Percentiles rank a stretch among this genome's conserved stretches.
Evolutionary conservation across 352 stramenopile species (phyloP).

Genomic region (Phytophthora gonapodyides): DNA sequence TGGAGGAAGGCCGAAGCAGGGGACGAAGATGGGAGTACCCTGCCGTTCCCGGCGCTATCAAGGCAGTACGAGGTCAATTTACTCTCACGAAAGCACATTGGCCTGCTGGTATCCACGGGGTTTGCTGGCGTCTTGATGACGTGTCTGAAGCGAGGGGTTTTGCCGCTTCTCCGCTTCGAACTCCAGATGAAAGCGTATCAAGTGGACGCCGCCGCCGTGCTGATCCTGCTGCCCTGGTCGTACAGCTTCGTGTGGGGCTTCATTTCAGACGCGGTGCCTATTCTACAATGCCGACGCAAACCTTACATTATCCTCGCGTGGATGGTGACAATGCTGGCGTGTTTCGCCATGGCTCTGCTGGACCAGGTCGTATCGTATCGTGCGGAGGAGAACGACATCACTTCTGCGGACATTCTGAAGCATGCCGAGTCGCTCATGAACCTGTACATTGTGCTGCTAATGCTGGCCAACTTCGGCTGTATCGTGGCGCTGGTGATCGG

Average conservation of each 20-base stretch:
- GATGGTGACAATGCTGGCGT: constrained; percentile 38
- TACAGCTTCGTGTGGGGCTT: constrained; percentile 84
- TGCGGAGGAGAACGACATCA: constrained; percentile 28
- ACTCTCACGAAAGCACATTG: constrained; percentile 33
- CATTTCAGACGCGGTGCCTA: constrained; percentile 75
- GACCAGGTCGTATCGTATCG: constrained; percentile 36
- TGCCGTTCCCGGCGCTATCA: constrained; percentile 33
- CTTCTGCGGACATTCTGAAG: constrained; percentile 17
- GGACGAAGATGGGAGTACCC: not conserved
- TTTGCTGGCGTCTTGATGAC: constrained; percentile 49
- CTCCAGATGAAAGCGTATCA: constrained; percentile 46
- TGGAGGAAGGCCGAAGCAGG: constrained; percentile 22
- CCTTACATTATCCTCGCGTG: constrained; percentile 82
- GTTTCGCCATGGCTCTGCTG: constrained; percentile 44
- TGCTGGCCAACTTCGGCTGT: constrained; percentile 47
- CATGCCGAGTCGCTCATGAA: constrained; percentile 30
- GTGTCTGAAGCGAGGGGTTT: constrained; percentile 46
- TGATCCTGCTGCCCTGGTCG: constrained; percentile 49
- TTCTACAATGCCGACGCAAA: constrained; percentile 72
- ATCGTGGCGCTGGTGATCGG: constrained; percentile 48
- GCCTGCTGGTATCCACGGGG: constrained; percentile 42
- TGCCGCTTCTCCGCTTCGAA: constrained; percentile 44
- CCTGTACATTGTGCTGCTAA: constrained; percentile 42
- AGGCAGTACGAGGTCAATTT: constrained; percentile 35
- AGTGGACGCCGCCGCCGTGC: constrained; percentile 38